Conservation (phyloP, 768 basidiomycete species). For the Naganishia antarctica region DNA sequence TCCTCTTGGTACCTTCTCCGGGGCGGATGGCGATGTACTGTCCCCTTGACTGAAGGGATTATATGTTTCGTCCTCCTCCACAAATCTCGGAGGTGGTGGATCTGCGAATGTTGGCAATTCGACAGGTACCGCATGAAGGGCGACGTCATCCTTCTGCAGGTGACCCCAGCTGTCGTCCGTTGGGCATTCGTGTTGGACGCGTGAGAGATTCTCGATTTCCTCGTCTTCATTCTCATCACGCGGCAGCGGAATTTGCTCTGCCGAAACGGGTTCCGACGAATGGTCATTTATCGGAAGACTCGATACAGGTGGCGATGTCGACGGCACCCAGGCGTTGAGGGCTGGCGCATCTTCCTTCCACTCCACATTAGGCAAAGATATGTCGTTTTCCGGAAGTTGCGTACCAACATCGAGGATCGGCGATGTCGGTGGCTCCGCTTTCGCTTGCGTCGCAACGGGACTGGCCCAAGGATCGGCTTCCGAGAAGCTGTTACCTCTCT, state of each 20-base stretch:
- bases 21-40: not conserved
- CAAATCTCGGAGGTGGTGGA: not conserved
- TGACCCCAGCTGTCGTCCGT: no score
- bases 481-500: not conserved
- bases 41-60: slow-evolving; percentile 3
- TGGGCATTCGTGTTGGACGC: no score
- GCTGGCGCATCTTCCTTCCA: not conserved
- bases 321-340: not conserved
- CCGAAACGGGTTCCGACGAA: not conserved
- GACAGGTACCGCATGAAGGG: not conserved
- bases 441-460: not conserved
- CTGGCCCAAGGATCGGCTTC: slow-evolving; percentile 11
- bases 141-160: not conserved
- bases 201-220: not conserved
- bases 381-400: not conserved
- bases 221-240: not conserved
- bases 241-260: slow-evolving; percentile 7
- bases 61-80: slow-evolving; percentile 7
- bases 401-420: not conserved
- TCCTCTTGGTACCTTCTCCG: not conserved
- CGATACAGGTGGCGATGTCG: not conserved
- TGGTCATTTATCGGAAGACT: no score
- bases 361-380: not conserved
- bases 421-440: not conserved
- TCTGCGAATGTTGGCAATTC: not conserved